phyloP scores from a whole-genome alignment of 192 early-diverging fungal species.

The Umbelopsis sp. region DNA sequence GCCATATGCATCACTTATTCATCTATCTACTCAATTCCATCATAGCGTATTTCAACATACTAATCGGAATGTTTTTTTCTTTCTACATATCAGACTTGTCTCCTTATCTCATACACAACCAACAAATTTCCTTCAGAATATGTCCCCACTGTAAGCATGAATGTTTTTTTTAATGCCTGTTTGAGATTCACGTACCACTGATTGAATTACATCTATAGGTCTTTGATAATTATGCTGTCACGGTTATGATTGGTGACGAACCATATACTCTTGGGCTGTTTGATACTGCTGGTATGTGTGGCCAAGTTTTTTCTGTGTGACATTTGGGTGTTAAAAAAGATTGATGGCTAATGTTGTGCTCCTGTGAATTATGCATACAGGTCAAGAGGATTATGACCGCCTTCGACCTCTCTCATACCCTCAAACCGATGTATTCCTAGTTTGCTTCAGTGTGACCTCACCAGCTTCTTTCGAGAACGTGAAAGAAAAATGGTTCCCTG shows the following conservation, averaged over 20 bases:
- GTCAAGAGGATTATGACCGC: slow-evolving; percentile 94
- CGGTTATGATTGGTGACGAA: slow-evolving; percentile 96
- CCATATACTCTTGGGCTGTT: slow-evolving; percentile 93
- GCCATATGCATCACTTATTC: too few species aligned
- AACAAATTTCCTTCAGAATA: slow-evolving; percentile 96
- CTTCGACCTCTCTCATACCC: slow-evolving; percentile 92
- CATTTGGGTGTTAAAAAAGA: not conserved
- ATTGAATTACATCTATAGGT: slow-evolving; percentile 47
- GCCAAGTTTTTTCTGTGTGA: not conserved
- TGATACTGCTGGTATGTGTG: slow-evolving; percentile 79
- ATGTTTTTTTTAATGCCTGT: not conserved
- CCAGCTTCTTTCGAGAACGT: slow-evolving; percentile 94
- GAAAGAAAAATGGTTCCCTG: slow-evolving; percentile 93
- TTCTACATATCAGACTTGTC: slow-evolving; percentile 68
- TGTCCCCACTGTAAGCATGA: slow-evolving; percentile 81
- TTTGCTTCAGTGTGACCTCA: slow-evolving; percentile 90
- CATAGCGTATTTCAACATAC: not conserved
- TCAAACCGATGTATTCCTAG: slow-evolving; percentile 92
- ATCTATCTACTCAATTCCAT: too few species aligned
- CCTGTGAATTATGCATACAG: slow-evolving; percentile 34
- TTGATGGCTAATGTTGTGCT: not conserved
- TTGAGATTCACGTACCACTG: not conserved
- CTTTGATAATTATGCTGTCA: slow-evolving; percentile 97
- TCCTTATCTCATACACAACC: slow-evolving; percentile 93
- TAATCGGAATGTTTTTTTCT: not conserved